Base-by-base conservation (phyloP, 1,284 basidiomycete genomes). In the Trichosporon sp. region DNA sequence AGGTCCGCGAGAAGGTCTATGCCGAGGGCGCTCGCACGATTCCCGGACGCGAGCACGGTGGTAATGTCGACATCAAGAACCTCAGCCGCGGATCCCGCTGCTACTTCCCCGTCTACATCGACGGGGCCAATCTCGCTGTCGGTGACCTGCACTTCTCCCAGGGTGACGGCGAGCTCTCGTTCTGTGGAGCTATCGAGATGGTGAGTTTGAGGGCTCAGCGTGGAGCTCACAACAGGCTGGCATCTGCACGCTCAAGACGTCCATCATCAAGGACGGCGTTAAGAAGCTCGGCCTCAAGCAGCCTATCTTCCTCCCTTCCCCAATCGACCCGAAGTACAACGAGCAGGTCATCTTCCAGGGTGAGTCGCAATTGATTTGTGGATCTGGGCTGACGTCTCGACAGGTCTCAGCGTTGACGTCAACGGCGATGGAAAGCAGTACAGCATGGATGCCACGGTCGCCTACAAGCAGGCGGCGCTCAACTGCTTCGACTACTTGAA, bases 131-230 rank as follows among this genome's bases (percentile, higher is more conserved):
- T 71, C 80, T 90, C 4, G 88, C 88, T 0, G 85, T 90, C 29
- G 89, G 89, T 1, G 89, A 90, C 73, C 79, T 90, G 34, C 89
- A 91, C 73, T 90, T 90, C 78, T 88, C 87, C 16, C 89, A 90
- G 76, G 89, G 88, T 27, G 89, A 90, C 81, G 87, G 88, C 62
- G 87, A 89, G 81, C 52, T 63, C n/a, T 67, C 61, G n/a, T 63
- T 65, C 46, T 61, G 64, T 52, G 64, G 60, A n/a, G 59, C 32
- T 11, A 23, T 63, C 33, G 56, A 32, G 7, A 71, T 88, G 87
- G 63, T 88, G 2, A 89, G 89, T 73, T 90, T 89, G 29, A 88
- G 68, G 11, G 21, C 13, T 8, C 3, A 44, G 40, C 2, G 16
- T 7, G 6, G 6, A 25, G 14, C 46, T 58, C 0, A 56, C 29